A percentile compares a stretch with the other conserved stretches of the same genome.
These are phyloP conservation scores for Schizophyllum commune DNA, from an alignment of 1,284 basidiomycete species.

Conservation along the genomic window DNA sequence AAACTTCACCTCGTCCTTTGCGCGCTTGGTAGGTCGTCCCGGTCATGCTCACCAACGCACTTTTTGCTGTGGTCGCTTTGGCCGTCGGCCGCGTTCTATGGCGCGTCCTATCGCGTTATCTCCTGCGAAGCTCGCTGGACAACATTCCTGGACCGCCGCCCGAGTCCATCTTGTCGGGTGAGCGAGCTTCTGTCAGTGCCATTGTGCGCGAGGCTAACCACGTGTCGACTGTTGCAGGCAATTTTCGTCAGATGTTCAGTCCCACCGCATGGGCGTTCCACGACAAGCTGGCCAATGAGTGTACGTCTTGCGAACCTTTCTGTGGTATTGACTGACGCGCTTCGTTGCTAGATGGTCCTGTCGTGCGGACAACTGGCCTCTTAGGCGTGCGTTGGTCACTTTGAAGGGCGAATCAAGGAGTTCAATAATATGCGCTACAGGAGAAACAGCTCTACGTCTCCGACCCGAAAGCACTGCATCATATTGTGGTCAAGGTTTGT, in stretches of 20 bases:
- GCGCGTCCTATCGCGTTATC: slow-evolving; percentile 2
- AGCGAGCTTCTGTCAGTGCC: background rate
- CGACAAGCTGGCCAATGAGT: slow-evolving; percentile 9
- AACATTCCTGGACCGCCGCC: slow-evolving; percentile 13
- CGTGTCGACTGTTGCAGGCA: slow-evolving; percentile 2
- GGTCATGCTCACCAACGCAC: too few relatives aligned
- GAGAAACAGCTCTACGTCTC: slow-evolving; percentile 26
- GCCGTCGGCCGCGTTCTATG: too few relatives aligned
- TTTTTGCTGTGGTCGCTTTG: too few relatives aligned
- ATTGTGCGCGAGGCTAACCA: background rate
- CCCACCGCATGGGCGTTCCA: slow-evolving; percentile 14
- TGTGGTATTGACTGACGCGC: background rate
- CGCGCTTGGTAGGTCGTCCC: too few relatives aligned
- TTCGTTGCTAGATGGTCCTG: slow-evolving; percentile 20
- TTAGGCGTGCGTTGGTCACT: slow-evolving; percentile 22
- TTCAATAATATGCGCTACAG: slow-evolving; percentile 15
- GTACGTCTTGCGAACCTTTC: slow-evolving; percentile 3
- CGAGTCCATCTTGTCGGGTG: slow-evolving; percentile 11
- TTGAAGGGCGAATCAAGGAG: background rate
- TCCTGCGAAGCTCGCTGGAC: background rate
- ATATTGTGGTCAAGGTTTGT: slow-evolving; percentile 29
- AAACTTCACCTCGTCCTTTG: too few relatives aligned
- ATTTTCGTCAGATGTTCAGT: slow-evolving; percentile 10
- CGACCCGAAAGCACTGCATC: slow-evolving; percentile 31
- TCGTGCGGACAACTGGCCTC: slow-evolving; percentile 26